These are phyloP conservation scores for Aspergillus jensenii DNA, from an alignment of 2,329 filamentous ascomycete species.

Conservation along the genomic window DNA sequence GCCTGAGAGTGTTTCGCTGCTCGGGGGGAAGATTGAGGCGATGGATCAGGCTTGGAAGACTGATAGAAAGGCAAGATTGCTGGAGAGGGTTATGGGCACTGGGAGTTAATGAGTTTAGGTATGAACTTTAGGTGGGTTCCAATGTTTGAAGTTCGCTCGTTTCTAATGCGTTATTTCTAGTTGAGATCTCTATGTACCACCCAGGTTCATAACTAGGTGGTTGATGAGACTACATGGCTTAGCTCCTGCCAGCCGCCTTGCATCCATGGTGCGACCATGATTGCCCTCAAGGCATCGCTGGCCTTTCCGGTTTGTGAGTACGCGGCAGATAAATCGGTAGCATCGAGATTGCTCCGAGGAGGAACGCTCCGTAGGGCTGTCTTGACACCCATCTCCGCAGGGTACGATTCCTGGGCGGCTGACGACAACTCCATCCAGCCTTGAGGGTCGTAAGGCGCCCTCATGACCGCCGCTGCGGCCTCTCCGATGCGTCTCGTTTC, in stretches of 20 bases:
- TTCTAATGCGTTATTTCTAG: conserved; percentile 1
- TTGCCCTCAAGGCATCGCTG: conserved; percentile 72
- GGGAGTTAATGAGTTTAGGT: conserved; percentile 1
- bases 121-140: neutral
- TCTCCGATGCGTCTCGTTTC: conserved; percentile 60
- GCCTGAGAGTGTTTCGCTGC: conserved; percentile 63
- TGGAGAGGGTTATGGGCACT: conserved; percentile 54
- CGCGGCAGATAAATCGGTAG: conserved; percentile 68
- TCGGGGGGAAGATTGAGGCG: conserved; percentile 85
- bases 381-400: conserved; percentile 75
- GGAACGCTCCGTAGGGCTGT: conserved; percentile 75
- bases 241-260: conserved; percentile 61
- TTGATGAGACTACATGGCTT: conserved; percentile 27
- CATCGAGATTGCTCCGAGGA: conserved; percentile 66
- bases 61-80: conserved; percentile 68
- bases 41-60: conserved; percentile 78
- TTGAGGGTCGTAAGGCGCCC: conserved; percentile 74
- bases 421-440: conserved; percentile 78
- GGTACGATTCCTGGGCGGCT: conserved; percentile 52
- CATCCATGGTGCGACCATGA: conserved; percentile 81
- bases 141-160: neutral
- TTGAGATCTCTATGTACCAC: neutral
- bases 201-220: conserved; percentile 11
- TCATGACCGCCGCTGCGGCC: conserved; percentile 74
- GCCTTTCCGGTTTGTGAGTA: conserved; percentile 71